A percentile compares a stretch with the other conserved stretches of the same genome.
These are phyloP conservation scores for Mycena epipterygia DNA, from an alignment of 768 basidiomycete genomes.

Conservation along the genomic window DNA sequence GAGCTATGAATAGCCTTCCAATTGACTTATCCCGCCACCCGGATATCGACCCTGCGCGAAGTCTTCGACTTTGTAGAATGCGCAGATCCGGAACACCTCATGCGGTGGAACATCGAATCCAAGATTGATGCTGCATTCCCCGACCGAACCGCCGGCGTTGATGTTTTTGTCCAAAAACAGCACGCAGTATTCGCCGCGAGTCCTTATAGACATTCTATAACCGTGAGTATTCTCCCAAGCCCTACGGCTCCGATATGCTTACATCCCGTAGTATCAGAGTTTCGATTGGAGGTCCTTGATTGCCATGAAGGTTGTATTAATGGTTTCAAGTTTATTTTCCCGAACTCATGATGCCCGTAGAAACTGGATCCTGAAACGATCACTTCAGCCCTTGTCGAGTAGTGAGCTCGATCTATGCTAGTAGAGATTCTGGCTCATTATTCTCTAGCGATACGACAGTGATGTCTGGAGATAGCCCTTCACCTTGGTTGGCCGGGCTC, in stretches of 20 bases:
- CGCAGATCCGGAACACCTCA: constrained; percentile 71
- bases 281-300: constrained; percentile 87
- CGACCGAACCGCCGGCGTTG: constrained; percentile 64
- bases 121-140: constrained; percentile 73
- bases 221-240: constrained; percentile 54
- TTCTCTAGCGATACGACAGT: constrained; percentile 54
- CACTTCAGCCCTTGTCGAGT: constrained; percentile 76
- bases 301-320: constrained; percentile 73
- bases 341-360: constrained; percentile 43
- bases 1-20: constrained; percentile 63
- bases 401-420: constrained; percentile 54
- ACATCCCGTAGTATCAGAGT: constrained; percentile 72
- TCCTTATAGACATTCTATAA: constrained; percentile 74
- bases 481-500: constrained; percentile 80
- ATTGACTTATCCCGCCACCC: constrained; percentile 74
- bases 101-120: constrained; percentile 83
- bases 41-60: constrained; percentile 80
- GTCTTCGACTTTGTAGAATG: constrained; percentile 84
- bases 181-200: constrained; percentile 69
- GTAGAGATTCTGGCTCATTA: neutral
- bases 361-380: constrained; percentile 67
- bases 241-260: neutral
- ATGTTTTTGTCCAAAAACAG: constrained; percentile 75
- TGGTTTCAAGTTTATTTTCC: neutral
- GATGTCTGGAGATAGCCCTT: constrained; percentile 57